A percentile compares a stretch with the other conserved stretches of the same genome.
phyloP scores from a whole-genome alignment of 192 early-diverging fungal species.

The Entomortierella chlamydospora region DNA sequence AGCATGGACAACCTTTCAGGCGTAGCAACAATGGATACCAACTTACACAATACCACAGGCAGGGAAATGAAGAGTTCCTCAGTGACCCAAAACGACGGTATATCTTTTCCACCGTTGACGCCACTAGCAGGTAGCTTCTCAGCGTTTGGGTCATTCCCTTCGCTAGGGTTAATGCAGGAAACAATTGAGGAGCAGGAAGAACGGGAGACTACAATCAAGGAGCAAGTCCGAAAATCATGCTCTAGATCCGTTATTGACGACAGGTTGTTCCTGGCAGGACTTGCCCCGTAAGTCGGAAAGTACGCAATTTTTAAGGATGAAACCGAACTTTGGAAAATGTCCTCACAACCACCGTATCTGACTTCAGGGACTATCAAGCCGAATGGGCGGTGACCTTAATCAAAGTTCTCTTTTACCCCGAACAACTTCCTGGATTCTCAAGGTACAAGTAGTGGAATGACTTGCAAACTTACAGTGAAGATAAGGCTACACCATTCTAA shows the following conservation, averaged over 20 bases:
- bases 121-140: slow-evolving; percentile 19
- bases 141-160: slow-evolving; percentile 18
- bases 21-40: not conserved
- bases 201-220: slow-evolving; percentile 30
- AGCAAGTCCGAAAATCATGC: slow-evolving; percentile 29
- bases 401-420: slow-evolving; percentile 69
- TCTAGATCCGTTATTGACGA: slow-evolving; percentile 37
- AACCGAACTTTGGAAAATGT: too few species aligned
- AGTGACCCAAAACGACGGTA: not conserved
- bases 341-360: too few species aligned
- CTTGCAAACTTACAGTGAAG: too few species aligned
- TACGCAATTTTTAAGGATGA: too few species aligned
- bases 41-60: too few species aligned
- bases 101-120: slow-evolving; percentile 15
- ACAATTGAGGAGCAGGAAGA: slow-evolving; percentile 36
- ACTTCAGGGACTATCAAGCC: slow-evolving; percentile 57
- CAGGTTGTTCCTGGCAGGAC: slow-evolving; percentile 33
- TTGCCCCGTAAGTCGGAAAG: slow-evolving; percentile 17
- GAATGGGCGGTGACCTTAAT: slow-evolving; percentile 61
- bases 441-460: slow-evolving; percentile 4
- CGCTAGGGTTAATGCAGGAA: slow-evolving; percentile 34
- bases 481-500: too few species aligned
- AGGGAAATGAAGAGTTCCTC: not conserved
- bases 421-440: slow-evolving; percentile 27
- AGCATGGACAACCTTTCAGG: slow-evolving; percentile 23